phyloP scores from a whole-genome alignment of 2,329 filamentous ascomycete genomes.

The Geosmithia morbida region DNA sequence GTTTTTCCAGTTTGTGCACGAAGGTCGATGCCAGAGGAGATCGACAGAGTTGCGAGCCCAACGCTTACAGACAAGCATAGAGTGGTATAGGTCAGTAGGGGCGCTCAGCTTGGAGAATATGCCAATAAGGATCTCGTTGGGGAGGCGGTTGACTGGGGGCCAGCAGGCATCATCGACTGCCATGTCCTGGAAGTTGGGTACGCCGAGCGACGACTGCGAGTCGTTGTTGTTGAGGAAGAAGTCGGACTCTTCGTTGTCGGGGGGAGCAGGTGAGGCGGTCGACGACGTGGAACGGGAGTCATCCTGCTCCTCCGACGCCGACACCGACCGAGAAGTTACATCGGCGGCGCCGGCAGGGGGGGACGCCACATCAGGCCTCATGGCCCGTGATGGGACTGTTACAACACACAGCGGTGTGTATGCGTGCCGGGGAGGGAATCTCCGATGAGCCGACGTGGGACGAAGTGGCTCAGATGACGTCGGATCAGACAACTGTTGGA shows the following conservation, averaged over 20 bases:
- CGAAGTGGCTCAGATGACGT: background rate
- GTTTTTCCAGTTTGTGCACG: constrained; percentile 76
- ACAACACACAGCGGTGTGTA: background rate
- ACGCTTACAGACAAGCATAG: constrained; percentile 85
- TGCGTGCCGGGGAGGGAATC: background rate
- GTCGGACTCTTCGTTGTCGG: constrained; percentile 83
- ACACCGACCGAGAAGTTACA: constrained; percentile 1
- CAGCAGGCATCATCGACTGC: constrained; percentile 53
- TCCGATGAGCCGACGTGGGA: background rate
- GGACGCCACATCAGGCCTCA: constrained; percentile 1
- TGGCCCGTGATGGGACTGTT: background rate
- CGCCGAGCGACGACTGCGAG: constrained; percentile 80
- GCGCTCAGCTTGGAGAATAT: constrained; percentile 76
- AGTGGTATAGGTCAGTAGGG: constrained; percentile 65
- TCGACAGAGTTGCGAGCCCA: constrained; percentile 92
- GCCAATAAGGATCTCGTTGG: constrained; percentile 87
- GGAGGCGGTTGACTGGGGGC: constrained; percentile 72
- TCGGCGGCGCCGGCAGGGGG: constrained; percentile 1
- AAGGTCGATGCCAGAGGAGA: constrained; percentile 84
- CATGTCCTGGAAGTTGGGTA: constrained; percentile 64
- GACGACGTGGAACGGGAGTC: constrained; percentile 48
- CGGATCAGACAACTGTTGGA: background rate
- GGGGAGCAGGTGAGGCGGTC: constrained; percentile 59
- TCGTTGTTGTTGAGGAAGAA: constrained; percentile 84
- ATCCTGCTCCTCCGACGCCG: constrained; percentile 22